A percentile compares a stretch with the other conserved stretches of the same genome.
Evolutionary conservation across 2,329 filamentous ascomycete species (phyloP).

Genomic region (Rhinocladiella similis): DNA sequence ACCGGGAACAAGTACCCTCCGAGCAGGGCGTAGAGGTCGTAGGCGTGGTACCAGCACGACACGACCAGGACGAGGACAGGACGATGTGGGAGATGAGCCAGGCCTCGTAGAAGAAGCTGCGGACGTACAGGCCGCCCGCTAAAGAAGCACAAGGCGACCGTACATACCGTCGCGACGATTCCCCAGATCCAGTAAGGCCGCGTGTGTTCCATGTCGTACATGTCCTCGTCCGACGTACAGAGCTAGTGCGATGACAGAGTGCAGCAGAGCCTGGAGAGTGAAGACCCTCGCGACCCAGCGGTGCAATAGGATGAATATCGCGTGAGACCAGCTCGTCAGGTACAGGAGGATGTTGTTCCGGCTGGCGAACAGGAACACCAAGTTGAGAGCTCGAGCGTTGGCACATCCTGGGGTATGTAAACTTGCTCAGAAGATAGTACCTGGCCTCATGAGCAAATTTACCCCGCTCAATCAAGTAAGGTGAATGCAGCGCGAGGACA

Average conservation of each 20-base stretch:
- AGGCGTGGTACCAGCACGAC: constrained; percentile 40
- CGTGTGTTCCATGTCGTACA: constrained; percentile 24
- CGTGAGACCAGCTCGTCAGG: constrained; percentile 40
- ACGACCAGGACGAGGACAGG: constrained; percentile 34
- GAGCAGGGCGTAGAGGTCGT: constrained; percentile 38
- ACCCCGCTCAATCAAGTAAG: no score
- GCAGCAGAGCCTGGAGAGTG: constrained; percentile 31
- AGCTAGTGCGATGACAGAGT: constrained; percentile 29
- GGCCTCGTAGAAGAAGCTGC: not conserved
- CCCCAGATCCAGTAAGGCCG: constrained; percentile 41
- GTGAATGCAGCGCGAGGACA: no score
- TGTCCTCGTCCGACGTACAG: constrained; percentile 28
- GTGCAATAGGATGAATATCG: constrained; percentile 40
- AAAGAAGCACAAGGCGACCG: constrained; percentile 25
- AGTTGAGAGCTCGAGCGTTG: no score
- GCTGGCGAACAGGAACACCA: constrained; percentile 35
- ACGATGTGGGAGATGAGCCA: constrained; percentile 28
- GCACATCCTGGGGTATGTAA: no score
- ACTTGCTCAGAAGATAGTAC: no score
- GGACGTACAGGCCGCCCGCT: not conserved
- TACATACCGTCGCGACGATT: constrained; percentile 35
- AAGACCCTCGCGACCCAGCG: constrained; percentile 35
- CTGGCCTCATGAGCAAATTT: no score
- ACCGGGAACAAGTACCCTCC: constrained; percentile 38
- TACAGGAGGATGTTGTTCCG: constrained; percentile 42